Conservation (phyloP, 805 yeast species). For the Wickerhamiella azyma region DNA sequence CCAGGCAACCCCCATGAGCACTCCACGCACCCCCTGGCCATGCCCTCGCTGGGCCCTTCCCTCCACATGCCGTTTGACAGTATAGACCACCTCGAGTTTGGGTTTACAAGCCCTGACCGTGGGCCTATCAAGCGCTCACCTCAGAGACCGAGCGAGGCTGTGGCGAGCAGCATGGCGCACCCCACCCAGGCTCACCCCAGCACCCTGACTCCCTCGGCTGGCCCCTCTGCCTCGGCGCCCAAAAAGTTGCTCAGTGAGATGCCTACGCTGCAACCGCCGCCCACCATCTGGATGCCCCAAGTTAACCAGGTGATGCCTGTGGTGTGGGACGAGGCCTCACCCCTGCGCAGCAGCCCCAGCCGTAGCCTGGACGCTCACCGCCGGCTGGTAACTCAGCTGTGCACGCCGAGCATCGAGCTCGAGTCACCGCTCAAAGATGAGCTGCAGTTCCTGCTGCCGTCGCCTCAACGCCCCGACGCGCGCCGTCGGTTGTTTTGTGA, state of each 20-base stretch:
- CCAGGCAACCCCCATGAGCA: too few species aligned
- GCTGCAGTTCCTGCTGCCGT: constrained; percentile 21
- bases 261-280: constrained; percentile 10
- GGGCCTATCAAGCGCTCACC: too few species aligned
- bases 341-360: constrained; percentile 12
- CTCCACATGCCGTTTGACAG: too few species aligned
- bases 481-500: constrained; percentile 10
- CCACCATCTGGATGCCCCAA: constrained; percentile 10
- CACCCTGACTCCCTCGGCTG: too few species aligned
- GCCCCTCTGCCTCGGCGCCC: background rate
- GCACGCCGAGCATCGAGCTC: constrained; percentile 16
- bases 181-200: too few species aligned
- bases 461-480: constrained; percentile 7
- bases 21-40: too few species aligned
- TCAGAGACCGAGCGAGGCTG: too few species aligned
- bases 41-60: too few species aligned
- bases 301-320: constrained; percentile 4
- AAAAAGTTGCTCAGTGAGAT: constrained; percentile 1
- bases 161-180: too few species aligned
- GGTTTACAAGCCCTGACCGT: too few species aligned
- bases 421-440: background rate
- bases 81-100: too few species aligned
- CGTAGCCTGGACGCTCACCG: constrained; percentile 20
- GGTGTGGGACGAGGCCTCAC: constrained; percentile 8
- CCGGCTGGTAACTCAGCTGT: constrained; percentile 17